Conservation (phyloP, 2,329 filamentous ascomycete genomes). For the Ophiostoma sp. region DNA sequence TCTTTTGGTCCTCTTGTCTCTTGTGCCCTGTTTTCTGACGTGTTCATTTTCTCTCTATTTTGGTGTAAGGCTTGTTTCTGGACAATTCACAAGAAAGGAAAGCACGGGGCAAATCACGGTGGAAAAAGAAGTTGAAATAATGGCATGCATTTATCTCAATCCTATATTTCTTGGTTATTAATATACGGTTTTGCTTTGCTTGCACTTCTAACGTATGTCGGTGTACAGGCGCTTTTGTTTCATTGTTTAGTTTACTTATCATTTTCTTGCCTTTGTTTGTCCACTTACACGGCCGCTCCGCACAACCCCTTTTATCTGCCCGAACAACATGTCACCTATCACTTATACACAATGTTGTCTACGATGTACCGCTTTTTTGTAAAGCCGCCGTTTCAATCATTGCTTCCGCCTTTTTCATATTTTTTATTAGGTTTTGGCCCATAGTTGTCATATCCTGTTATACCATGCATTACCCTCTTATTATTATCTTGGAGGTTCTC, state of each 20-base stretch:
- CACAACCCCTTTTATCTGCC: neutral
- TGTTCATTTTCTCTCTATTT: neutral
- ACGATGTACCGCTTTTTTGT: neutral
- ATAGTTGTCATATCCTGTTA: neutral
- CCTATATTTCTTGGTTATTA: neutral
- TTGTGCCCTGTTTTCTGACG: neutral
- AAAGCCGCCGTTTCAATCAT: neutral
- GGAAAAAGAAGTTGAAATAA: neutral
- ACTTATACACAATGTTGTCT: neutral
- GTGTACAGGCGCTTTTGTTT: neutral
- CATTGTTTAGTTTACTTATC: neutral
- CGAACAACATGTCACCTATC: constrained; percentile 1
- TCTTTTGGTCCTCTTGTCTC: neutral
- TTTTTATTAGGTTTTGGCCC: neutral
- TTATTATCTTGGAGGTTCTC: neutral
- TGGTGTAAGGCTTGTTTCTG: neutral
- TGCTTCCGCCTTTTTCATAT: neutral
- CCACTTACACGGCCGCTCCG: neutral
- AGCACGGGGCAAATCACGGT: neutral
- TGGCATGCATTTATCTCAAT: neutral
- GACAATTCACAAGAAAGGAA: too few relatives aligned
- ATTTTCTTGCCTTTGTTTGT: neutral
- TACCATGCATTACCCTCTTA: neutral
- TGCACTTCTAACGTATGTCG: neutral
- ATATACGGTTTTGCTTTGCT: neutral